Conservation (phyloP, 805 yeast genomes). For the Saturnispora quitensis region DNA sequence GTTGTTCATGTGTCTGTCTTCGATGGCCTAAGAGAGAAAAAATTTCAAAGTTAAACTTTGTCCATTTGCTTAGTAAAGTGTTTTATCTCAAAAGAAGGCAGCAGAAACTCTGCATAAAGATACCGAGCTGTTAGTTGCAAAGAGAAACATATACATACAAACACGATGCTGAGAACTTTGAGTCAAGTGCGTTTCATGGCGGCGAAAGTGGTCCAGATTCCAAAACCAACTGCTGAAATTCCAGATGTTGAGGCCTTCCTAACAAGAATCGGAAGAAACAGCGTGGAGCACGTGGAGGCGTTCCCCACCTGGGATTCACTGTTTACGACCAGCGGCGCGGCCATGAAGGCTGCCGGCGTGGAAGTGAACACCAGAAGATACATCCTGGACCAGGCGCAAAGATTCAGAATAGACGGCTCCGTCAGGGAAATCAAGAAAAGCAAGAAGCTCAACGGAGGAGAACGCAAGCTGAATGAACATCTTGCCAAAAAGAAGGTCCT, state of each 20-base stretch:
- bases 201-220: constrained; percentile 21
- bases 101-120: background rate
- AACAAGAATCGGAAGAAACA: constrained; percentile 67
- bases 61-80: background rate
- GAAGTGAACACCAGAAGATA: constrained; percentile 65
- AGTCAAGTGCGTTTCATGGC: background rate
- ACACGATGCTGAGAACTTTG: background rate
- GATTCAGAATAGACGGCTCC: constrained; percentile 41
- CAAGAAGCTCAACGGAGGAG: constrained; percentile 69
- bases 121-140: background rate
- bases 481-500: constrained; percentile 52
- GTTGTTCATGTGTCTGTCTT: constrained; percentile 14
- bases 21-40: background rate
- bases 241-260: constrained; percentile 72
- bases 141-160: background rate
- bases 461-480: constrained; percentile 62
- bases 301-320: constrained; percentile 71
- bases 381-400: constrained; percentile 64
- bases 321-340: constrained; percentile 43
- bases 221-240: constrained; percentile 42
- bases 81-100: background rate
- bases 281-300: constrained; percentile 54
- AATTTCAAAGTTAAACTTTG: background rate
- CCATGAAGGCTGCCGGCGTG: constrained; percentile 68
- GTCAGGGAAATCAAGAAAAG: constrained; percentile 32